phyloP scores from a whole-genome alignment of 1,284 basidiomycete genomes.

The Polyporus tsugae region DNA sequence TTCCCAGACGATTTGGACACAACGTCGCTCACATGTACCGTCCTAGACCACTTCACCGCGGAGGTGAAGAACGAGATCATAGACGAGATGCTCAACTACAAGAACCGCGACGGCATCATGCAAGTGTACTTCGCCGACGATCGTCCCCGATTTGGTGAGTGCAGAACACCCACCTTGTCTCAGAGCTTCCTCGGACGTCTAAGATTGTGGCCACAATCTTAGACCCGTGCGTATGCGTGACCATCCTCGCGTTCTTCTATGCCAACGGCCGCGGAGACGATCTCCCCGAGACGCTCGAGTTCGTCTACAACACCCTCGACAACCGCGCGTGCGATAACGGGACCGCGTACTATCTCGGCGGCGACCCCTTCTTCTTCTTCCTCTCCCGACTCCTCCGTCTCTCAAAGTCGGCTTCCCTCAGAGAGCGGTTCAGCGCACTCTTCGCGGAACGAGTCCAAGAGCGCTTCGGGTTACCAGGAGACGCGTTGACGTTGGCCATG shows the following conservation, averaged over 20 bases:
- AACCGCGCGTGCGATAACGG: conserved; percentile 50
- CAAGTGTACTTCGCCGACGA: conserved; percentile 20
- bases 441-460: conserved; percentile 55
- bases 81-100: conserved; percentile 19
- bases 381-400: conserved; percentile 53
- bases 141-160: conserved; percentile 42
- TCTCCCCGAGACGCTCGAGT: conserved; percentile 51
- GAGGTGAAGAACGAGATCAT: conserved; percentile 16
- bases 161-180: conserved; percentile 46
- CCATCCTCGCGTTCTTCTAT: conserved; percentile 58
- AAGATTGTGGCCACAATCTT: neutral
- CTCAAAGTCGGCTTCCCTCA: conserved; percentile 41
- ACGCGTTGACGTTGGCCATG: conserved; percentile 54
- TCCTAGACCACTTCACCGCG: neutral
- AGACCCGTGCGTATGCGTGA: conserved; percentile 56
- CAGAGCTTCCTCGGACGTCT: neutral
- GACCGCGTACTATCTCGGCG: conserved; percentile 58
- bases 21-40: conserved; percentile 18
- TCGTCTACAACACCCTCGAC: conserved; percentile 53
- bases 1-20: conserved; percentile 56
- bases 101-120: conserved; percentile 21
- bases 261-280: conserved; percentile 53
- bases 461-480: conserved; percentile 55
- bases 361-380: conserved; percentile 64
- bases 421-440: conserved; percentile 45